Evolutionary conservation across 2,329 filamentous ascomycete species (phyloP).

Genomic region (Botrytis fabae): DNA sequence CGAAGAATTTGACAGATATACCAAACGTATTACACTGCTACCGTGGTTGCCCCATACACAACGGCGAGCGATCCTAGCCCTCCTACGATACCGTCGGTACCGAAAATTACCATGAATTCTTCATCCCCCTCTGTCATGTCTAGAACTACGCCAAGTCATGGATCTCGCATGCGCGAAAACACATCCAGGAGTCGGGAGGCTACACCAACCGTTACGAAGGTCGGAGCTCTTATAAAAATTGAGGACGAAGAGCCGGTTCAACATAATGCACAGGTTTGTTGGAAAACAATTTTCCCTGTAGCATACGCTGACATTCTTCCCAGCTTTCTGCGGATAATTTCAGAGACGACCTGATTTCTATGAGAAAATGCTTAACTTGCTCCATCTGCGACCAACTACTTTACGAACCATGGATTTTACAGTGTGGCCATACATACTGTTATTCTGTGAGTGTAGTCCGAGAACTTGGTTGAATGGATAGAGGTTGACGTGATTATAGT

Average conservation of each 20-base stretch:
- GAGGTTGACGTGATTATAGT: conserved; percentile 34
- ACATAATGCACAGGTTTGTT: conserved; percentile 28
- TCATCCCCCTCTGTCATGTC: conserved; percentile 22
- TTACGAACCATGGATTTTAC: conserved; percentile 68
- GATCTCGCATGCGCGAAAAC: conserved; percentile 12
- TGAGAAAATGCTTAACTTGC: conserved; percentile 62
- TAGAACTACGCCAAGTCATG: conserved; percentile 11
- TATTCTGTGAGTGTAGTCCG: conserved; percentile 54
- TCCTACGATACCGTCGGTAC: background rate
- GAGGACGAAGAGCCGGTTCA: conserved; percentile 22
- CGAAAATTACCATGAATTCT: conserved; percentile 27
- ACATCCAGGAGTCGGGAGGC: conserved; percentile 21
- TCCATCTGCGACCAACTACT: conserved; percentile 68
- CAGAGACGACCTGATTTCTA: conserved; percentile 56
- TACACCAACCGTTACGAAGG: conserved; percentile 11
- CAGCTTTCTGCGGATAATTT: conserved; percentile 35
- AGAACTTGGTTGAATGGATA: background rate
- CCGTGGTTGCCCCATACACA: background rate
- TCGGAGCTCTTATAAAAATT: conserved; percentile 12
- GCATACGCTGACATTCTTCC: conserved; percentile 23
- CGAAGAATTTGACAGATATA: background rate
- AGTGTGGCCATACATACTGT: conserved; percentile 71
- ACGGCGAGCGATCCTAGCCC: background rate
- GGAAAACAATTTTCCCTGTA: background rate
- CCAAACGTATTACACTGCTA: background rate